Conservation (phyloP, 305 asterid species). For the Withania somnifera region DNA sequence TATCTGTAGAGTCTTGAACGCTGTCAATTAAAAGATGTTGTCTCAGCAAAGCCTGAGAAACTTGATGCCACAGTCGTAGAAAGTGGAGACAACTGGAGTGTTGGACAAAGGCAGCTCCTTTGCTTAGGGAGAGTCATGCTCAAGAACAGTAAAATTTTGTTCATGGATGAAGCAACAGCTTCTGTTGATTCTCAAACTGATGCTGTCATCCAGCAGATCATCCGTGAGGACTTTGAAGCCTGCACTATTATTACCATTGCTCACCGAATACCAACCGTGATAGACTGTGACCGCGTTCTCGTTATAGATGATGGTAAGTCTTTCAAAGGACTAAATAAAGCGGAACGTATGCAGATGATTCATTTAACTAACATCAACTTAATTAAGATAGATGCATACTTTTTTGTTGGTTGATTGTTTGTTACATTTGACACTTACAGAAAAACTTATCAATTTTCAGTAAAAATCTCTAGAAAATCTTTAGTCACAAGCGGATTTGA, state of each 20-base stretch:
- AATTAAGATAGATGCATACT: not conserved
- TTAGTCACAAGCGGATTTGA: not conserved
- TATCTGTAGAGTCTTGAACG: constrained; percentile 48
- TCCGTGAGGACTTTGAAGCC: constrained; percentile 38
- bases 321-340: not conserved
- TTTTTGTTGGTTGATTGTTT: not conserved
- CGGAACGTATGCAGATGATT: not conserved
- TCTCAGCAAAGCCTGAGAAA: constrained; percentile 44
- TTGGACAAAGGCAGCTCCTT: constrained; percentile 60
- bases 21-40: constrained; percentile 64
- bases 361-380: not conserved
- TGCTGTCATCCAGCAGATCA: constrained; percentile 34
- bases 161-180: constrained; percentile 71
- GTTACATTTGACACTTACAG: not conserved
- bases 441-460: not conserved
- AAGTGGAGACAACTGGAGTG: constrained; percentile 64
- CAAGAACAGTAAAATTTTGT: constrained; percentile 27
- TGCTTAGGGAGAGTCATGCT: constrained; percentile 58
- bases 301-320: constrained; percentile 40
- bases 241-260: constrained; percentile 53
- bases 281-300: constrained; percentile 42
- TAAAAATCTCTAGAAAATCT: not conserved
- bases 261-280: constrained; percentile 52
- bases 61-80: constrained; percentile 55
- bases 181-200: constrained; percentile 59